Evolutionary conservation across 805 yeast genomes (phyloP).

Genomic region (Suhomyces tanzawaensis): DNA sequence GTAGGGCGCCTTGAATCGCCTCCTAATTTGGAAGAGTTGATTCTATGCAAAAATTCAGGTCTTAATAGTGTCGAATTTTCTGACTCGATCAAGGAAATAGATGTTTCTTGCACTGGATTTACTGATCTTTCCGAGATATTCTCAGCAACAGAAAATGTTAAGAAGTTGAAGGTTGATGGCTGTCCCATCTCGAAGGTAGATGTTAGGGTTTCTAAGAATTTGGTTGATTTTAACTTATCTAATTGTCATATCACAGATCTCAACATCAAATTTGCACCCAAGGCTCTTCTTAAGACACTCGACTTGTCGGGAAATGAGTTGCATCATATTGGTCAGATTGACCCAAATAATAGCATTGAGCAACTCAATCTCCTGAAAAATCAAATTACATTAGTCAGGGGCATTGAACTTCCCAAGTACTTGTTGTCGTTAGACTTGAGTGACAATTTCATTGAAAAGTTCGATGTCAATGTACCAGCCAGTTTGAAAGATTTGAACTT

Average conservation of each 20-base stretch:
- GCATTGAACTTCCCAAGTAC: neutral
- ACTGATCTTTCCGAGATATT: too few species aligned
- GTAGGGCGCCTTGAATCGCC: too few species aligned
- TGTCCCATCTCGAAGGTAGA: too few species aligned
- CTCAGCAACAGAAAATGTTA: too few species aligned
- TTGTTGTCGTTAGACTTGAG: constrained; percentile 1
- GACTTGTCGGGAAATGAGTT: constrained; percentile 1
- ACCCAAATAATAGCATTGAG: constrained; percentile 1
- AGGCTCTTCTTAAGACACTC: neutral
- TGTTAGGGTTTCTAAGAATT: neutral
- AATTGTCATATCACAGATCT: too few species aligned
- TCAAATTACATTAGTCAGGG: constrained; percentile 1
- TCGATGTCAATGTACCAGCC: neutral
- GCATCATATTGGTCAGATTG: neutral
- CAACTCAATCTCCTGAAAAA: constrained; percentile 7
- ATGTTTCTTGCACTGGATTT: too few species aligned
- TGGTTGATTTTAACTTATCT: neutral
- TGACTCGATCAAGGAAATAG: neutral
- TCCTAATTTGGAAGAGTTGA: too few species aligned
- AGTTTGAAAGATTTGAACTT: constrained; percentile 4
- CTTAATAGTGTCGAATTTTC: neutral
- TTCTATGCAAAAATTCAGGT: too few species aligned
- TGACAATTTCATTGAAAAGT: constrained; percentile 2
- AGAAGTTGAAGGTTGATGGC: too few species aligned
- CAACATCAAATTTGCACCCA: too few species aligned